A percentile compares a stretch with the other conserved stretches of the same genome.
These are phyloP conservation scores for Datura wrightii DNA, from an alignment of 257 asterid species.

Conservation along the genomic window DNA sequence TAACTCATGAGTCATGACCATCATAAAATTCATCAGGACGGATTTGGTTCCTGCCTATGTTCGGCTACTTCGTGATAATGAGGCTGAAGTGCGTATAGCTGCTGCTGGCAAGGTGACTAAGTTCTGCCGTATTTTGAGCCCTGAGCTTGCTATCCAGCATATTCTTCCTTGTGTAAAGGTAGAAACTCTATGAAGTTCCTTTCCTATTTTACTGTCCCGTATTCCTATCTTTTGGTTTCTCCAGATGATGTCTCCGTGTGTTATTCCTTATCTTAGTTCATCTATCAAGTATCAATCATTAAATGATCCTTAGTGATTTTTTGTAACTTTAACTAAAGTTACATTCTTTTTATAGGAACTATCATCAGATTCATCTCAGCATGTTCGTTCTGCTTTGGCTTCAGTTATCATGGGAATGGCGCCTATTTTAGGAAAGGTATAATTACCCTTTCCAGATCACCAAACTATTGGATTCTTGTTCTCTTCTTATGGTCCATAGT, in stretches of 20 bases:
- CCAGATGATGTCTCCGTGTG: background rate
- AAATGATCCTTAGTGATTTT: background rate
- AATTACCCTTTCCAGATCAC: background rate
- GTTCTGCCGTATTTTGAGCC: constrained; percentile 50
- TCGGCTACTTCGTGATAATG: constrained; percentile 53
- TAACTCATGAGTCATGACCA: background rate
- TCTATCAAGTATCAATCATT: background rate
- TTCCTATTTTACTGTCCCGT: background rate
- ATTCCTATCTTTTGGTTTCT: background rate
- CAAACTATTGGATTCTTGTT: constrained; percentile 22
- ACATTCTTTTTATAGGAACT: constrained; percentile 38
- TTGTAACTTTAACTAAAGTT: background rate
- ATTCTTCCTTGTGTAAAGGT: constrained; percentile 56
- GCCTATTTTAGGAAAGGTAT: constrained; percentile 52
- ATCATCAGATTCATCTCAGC: constrained; percentile 54
- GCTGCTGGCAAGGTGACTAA: constrained; percentile 58
- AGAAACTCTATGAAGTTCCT: constrained; percentile 17
- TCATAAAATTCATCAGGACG: constrained; percentile 36
- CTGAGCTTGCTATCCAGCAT: constrained; percentile 50
- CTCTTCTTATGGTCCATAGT: background rate
- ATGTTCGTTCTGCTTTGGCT: constrained; percentile 58
- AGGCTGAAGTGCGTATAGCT: constrained; percentile 59
- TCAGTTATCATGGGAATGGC: constrained; percentile 59
- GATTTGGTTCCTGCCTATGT: constrained; percentile 57
- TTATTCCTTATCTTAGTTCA: background rate